phyloP scores from a whole-genome alignment of 139 green algal genomes.

The Klebsormidium nitens region DNA sequence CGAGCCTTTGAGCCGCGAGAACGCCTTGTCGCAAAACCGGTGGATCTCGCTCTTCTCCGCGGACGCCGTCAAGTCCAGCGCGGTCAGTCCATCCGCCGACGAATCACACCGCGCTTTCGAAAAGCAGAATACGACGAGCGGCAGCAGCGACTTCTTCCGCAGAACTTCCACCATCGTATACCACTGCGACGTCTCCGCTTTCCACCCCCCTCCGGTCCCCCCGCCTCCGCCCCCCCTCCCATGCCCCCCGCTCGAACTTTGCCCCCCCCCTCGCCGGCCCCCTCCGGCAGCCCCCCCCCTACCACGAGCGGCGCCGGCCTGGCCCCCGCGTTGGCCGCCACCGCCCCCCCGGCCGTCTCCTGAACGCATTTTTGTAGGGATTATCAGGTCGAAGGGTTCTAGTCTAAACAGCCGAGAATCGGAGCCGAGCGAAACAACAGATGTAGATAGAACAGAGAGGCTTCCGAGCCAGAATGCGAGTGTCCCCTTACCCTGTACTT shows the following conservation, averaged over 20 bases:
- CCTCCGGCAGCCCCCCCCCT: not conserved
- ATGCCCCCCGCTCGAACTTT: not conserved
- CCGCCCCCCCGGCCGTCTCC: too few relatives aligned
- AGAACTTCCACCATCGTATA: conserved; percentile 59
- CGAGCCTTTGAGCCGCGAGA: conserved; percentile 64
- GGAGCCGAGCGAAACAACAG: too few relatives aligned
- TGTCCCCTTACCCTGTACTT: too few relatives aligned
- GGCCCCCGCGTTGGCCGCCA: conserved; percentile 38
- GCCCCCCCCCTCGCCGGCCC: conserved; percentile 2
- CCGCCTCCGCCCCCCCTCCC: conserved; percentile 7
- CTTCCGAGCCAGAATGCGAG: too few relatives aligned
- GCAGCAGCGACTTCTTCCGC: conserved; percentile 49
- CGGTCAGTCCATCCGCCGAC: conserved; percentile 49
- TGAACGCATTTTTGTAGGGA: too few relatives aligned
- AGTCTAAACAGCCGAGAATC: too few relatives aligned
- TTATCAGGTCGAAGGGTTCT: too few relatives aligned
- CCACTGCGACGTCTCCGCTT: conserved; percentile 59
- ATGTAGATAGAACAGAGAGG: too few relatives aligned
- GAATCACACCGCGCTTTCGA: conserved; percentile 57
- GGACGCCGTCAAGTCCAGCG: not conserved
- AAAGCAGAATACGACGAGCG: conserved; percentile 70
- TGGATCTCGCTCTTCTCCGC: conserved; percentile 55
- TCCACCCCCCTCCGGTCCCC: conserved; percentile 16
- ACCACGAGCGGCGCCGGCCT: conserved; percentile 7
- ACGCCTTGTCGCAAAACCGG: conserved; percentile 61